Conservation (phyloP, 805 yeast genomes). For the Yarrowia bubula region DNA sequence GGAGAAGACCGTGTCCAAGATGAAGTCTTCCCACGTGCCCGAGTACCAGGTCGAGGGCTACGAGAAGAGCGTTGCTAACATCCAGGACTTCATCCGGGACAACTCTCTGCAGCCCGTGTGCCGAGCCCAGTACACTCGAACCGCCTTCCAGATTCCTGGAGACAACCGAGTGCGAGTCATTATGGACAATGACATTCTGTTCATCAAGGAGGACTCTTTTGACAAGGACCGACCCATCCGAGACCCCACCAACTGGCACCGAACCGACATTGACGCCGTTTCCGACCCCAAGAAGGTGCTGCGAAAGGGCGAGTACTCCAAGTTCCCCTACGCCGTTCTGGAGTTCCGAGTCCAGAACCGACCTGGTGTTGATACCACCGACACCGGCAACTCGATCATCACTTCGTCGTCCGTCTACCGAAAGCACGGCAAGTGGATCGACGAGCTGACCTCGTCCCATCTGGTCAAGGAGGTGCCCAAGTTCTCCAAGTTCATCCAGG, state of each 20-base stretch:
- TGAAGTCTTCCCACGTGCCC: slow-evolving; percentile 60
- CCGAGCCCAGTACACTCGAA: slow-evolving; percentile 82
- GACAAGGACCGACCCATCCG: slow-evolving; percentile 84
- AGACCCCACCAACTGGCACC: slow-evolving; percentile 86
- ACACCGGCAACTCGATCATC: slow-evolving; percentile 34
- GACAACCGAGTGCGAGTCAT: slow-evolving; percentile 89
- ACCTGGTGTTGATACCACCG: slow-evolving; percentile 40
- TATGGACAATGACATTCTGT: slow-evolving; percentile 83
- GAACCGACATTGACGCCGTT: slow-evolving; percentile 78
- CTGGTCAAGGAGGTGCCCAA: slow-evolving; percentile 91
- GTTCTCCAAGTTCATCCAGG: slow-evolving; percentile 90
- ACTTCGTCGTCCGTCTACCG: slow-evolving; percentile 30
- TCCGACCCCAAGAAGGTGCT: slow-evolving; percentile 67
- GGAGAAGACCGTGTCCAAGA: slow-evolving; percentile 56
- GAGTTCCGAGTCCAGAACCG: slow-evolving; percentile 69
- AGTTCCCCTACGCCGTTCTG: slow-evolving; percentile 75
- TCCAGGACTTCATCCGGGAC: slow-evolving; percentile 62
- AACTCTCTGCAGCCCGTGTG: slow-evolving; percentile 77
- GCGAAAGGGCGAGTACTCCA: slow-evolving; percentile 79
- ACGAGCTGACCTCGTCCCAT: slow-evolving; percentile 77
- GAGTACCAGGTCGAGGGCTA: slow-evolving; percentile 52
- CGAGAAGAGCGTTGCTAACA: slow-evolving; percentile 54
- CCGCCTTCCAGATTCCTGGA: slow-evolving; percentile 98
- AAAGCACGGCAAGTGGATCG: slow-evolving; percentile 58
- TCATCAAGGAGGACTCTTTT: slow-evolving; percentile 87